Conservation (phyloP, 768 basidiomycete genomes). For the Chlorophyllum brunneum region DNA sequence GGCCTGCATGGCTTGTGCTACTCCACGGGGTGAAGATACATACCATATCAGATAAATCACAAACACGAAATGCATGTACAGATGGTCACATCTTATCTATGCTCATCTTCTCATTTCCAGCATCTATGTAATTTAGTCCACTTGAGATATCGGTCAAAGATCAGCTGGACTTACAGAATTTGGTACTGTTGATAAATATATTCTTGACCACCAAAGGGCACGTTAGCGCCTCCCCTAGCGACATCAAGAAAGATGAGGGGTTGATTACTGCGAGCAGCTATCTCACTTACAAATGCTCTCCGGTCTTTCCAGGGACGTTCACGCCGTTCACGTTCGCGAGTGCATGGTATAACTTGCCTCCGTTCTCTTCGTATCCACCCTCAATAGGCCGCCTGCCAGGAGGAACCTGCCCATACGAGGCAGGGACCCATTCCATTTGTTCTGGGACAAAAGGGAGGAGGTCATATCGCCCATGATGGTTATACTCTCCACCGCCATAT, state of each 20-base stretch:
- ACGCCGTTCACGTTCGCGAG: constrained; percentile 46
- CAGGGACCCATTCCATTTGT: constrained; percentile 73
- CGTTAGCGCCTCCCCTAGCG: constrained; percentile 36
- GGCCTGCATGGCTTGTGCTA: constrained; percentile 60
- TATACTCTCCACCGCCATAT: constrained; percentile 57
- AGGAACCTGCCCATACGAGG: constrained; percentile 59
- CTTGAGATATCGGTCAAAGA: background rate
- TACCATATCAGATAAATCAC: constrained; percentile 12
- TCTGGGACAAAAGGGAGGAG: constrained; percentile 62
- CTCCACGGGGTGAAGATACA: constrained; percentile 40
- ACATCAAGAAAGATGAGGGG: background rate
- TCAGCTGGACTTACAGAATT: constrained; percentile 38
- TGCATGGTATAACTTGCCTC: constrained; percentile 66
- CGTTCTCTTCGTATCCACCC: constrained; percentile 73
- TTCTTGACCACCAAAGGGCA: constrained; percentile 45
- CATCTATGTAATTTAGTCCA: constrained; percentile 24
- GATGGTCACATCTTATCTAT: background rate
- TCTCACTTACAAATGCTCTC: constrained; percentile 57
- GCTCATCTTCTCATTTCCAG: constrained; percentile 26
- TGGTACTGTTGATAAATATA: constrained; percentile 38
- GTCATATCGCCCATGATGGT: constrained; percentile 67
- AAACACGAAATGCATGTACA: background rate
- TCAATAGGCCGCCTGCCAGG: constrained; percentile 55
- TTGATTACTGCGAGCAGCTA: background rate
- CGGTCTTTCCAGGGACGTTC: constrained; percentile 71